Percentiles rank a stretch among this genome's conserved stretches.
phyloP scores from a whole-genome alignment of 2,329 filamentous ascomycete species.

The Pseudocercospora musae region DNA sequence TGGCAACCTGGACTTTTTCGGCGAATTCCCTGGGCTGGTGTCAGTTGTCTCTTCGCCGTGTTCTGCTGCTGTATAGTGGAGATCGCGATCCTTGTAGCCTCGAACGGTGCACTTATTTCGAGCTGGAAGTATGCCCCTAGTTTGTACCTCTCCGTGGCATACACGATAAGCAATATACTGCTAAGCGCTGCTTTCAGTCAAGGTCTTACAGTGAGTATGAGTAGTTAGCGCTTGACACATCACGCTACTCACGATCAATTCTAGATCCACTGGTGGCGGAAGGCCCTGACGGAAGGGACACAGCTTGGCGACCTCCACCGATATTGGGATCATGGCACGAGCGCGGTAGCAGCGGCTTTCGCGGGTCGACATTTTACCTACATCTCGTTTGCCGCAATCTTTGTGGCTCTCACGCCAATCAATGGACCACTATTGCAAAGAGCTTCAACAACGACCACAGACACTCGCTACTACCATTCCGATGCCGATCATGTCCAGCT shows the following conservation, averaged over 20 bases:
- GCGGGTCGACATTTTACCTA: constrained; percentile 17
- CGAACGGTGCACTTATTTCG: constrained; percentile 12
- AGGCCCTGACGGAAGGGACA: constrained; percentile 15
- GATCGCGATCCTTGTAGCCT: constrained; percentile 11
- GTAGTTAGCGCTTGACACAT: background rate
- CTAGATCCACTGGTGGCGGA: constrained; percentile 20
- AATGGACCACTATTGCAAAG: constrained; percentile 19
- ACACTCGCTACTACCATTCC: constrained; percentile 7
- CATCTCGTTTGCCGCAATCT: constrained; percentile 19
- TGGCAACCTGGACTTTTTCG: constrained; percentile 16
- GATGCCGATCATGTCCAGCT: constrained; percentile 2
- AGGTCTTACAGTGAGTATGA: constrained; percentile 10
- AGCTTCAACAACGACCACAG: constrained; percentile 14
- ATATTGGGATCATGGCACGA: constrained; percentile 17
- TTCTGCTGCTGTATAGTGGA: constrained; percentile 14
- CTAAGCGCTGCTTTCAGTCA: constrained; percentile 17
- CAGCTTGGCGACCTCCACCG: constrained; percentile 19
- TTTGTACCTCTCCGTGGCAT: constrained; percentile 19
- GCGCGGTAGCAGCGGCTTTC: constrained; percentile 12
- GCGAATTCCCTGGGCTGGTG: constrained; percentile 16
- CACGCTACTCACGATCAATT: background rate
- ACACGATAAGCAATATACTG: constrained; percentile 17
- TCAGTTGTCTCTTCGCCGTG: constrained; percentile 13
- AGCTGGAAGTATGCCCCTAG: constrained; percentile 19
- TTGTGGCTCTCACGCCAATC: constrained; percentile 16